Evolutionary conservation across 176 grass and related monocot genomes (phyloP).

Genomic region (Hordeum marinum): DNA sequence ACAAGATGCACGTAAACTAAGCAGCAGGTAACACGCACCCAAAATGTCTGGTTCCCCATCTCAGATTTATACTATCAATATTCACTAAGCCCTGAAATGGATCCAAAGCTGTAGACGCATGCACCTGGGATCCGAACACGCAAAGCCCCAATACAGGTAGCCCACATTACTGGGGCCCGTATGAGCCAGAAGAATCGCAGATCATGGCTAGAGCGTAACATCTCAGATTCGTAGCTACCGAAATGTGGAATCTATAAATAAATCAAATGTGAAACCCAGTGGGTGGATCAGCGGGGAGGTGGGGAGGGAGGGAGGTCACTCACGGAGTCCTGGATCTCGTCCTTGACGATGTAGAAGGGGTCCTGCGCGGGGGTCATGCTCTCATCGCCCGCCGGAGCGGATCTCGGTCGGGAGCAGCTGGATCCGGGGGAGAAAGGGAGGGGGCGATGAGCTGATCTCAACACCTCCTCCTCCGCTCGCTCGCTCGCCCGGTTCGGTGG

Average conservation of each 20-base stretch:
- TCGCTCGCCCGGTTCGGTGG: conserved; percentile 7
- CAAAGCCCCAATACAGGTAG: background rate
- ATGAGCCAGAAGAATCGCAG: background rate
- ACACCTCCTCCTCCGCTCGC: background rate
- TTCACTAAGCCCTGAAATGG: background rate
- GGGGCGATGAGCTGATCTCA: background rate
- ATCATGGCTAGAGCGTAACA: background rate
- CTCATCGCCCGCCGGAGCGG: background rate
- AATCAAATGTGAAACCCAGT: background rate
- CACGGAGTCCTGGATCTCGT: conserved; percentile 96
- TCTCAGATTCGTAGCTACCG: background rate
- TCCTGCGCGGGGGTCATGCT: conserved; percentile 87
- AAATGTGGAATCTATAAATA: background rate
- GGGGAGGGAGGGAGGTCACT: conserved; percentile 29
- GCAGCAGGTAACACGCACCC: background rate
- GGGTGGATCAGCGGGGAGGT: background rate
- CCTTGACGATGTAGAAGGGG: conserved; percentile 93
- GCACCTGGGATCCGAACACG: background rate
- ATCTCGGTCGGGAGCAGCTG: background rate
- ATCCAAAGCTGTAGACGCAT: background rate
- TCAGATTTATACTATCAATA: background rate
- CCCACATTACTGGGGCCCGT: background rate
- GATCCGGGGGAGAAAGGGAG: background rate
- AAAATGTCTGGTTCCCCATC: background rate
- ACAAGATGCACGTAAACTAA: background rate